A percentile compares a stretch with the other conserved stretches of the same genome.
These are phyloP conservation scores for Penicillium cataractarum DNA, from an alignment of 495 filamentous ascomycete genomes.

Conservation along the genomic window DNA sequence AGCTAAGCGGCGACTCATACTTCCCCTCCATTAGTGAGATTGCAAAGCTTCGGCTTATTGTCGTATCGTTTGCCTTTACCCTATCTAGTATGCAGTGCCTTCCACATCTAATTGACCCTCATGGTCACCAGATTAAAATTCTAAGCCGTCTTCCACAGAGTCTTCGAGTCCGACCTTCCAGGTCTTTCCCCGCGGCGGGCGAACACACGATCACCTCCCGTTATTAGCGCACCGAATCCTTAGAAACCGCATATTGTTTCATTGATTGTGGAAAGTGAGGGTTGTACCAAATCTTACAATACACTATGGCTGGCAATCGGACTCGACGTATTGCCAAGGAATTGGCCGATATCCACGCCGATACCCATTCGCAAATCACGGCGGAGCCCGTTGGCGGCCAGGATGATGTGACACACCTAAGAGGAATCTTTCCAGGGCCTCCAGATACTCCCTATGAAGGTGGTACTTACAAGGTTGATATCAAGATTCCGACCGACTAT, in stretches of 20 bases:
- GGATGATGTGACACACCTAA: conserved; percentile 81
- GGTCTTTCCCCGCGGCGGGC: background rate
- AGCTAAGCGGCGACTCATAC: conserved; percentile 18
- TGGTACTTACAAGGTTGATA: conserved; percentile 80
- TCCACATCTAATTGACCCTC: background rate
- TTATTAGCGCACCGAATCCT: background rate
- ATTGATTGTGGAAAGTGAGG: background rate
- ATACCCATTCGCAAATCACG: conserved; percentile 73
- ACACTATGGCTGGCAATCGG: conserved; percentile 72
- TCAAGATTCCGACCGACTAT: conserved; percentile 85
- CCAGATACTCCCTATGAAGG: conserved; percentile 95
- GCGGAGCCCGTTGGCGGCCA: conserved; percentile 64
- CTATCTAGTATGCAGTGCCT: background rate
- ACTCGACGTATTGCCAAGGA: conserved; percentile 89
- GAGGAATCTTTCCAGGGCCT: conserved; percentile 82
- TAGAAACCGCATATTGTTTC: background rate
- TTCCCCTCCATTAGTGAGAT: conserved; percentile 30
- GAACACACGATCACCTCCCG: background rate
- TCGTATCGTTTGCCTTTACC: background rate
- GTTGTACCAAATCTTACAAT: background rate
- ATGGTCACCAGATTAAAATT: background rate
- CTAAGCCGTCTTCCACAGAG: background rate
- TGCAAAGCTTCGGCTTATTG: conserved; percentile 3
- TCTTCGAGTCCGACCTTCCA: background rate
- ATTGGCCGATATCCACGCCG: conserved; percentile 80